Conservation (phyloP, 2,329 filamentous ascomycete genomes). For the Fusarium pilosicola region DNA sequence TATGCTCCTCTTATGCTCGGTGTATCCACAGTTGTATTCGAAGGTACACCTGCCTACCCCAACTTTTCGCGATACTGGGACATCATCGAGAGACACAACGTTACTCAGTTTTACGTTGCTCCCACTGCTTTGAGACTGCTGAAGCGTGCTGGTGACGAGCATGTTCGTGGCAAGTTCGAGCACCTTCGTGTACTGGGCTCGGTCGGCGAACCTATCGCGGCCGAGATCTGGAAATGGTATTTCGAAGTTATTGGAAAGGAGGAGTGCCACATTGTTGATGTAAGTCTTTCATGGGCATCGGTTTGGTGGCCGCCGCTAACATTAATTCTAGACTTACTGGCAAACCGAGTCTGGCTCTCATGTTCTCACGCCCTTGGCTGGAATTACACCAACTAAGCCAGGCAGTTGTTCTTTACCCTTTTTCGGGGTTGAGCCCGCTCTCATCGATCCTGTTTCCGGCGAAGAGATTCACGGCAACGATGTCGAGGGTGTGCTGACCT, state of each 20-base stretch:
- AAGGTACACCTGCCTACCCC: slow-evolving; percentile 96
- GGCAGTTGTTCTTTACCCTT: slow-evolving; percentile 96
- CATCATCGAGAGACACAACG: slow-evolving; percentile 92
- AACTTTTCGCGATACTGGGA: slow-evolving; percentile 99
- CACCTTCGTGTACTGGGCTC: slow-evolving; percentile 90
- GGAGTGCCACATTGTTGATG: slow-evolving; percentile 92
- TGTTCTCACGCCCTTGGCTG: slow-evolving; percentile 92
- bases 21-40: slow-evolving; percentile 94
- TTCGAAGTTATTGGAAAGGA: slow-evolving; percentile 94
- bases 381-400: slow-evolving; percentile 95
- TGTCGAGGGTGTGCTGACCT: slow-evolving; percentile 94
- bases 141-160: slow-evolving; percentile 94
- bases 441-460: slow-evolving; percentile 95
- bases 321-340: slow-evolving; percentile 85
- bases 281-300: slow-evolving; percentile 63
- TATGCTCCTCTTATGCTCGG: slow-evolving; percentile 94
- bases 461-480: slow-evolving; percentile 95
- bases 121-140: slow-evolving; percentile 92
- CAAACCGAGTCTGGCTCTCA: slow-evolving; percentile 98
- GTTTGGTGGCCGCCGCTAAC: slow-evolving; percentile 22
- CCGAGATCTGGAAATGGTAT: slow-evolving; percentile 99
- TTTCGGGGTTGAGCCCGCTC: slow-evolving; percentile 97
- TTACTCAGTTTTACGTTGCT: slow-evolving; percentile 98
- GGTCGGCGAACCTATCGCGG: slow-evolving; percentile 96
- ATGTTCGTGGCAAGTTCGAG: slow-evolving; percentile 90